Evolutionary conservation across 805 yeast genomes (phyloP).

Genomic region (Limtongia smithiae): DNA sequence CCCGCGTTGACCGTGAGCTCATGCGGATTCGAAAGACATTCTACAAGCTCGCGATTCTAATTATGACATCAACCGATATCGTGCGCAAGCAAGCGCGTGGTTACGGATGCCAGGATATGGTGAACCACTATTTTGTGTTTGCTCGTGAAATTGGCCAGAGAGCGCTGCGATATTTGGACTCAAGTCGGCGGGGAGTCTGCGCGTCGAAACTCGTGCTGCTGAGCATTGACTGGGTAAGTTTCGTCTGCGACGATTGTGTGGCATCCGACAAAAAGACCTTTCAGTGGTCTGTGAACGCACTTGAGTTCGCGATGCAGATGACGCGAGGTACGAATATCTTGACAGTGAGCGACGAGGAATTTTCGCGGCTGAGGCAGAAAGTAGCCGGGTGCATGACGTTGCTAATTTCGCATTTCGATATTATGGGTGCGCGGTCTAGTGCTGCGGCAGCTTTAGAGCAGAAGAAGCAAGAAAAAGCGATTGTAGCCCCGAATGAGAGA

Average conservation of each 20-base stretch:
- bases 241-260: conserved; percentile 88
- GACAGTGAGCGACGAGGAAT: conserved; percentile 73
- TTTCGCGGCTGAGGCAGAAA: conserved; percentile 63
- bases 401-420: conserved; percentile 91
- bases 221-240: conserved; percentile 87
- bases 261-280: conserved; percentile 90
- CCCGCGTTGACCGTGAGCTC: conserved; percentile 69
- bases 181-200: conserved; percentile 61
- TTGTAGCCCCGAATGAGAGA: conserved; percentile 40
- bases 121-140: conserved; percentile 69
- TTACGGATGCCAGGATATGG: conserved; percentile 67
- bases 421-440: conserved; percentile 94
- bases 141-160: conserved; percentile 79
- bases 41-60: conserved; percentile 61
- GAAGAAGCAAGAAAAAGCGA: conserved; percentile 41
- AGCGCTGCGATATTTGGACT: conserved; percentile 56
- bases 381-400: conserved; percentile 94
- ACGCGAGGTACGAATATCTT: conserved; percentile 86
- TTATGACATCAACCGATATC: conserved; percentile 57
- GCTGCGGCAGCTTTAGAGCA: conserved; percentile 51
- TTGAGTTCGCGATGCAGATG: conserved; percentile 94
- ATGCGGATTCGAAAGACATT: conserved; percentile 61
- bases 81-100: conserved; percentile 51
- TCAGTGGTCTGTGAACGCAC: conserved; percentile 92
- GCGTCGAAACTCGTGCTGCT: conserved; percentile 68